These are phyloP conservation scores for Echium plantagineum DNA, from an alignment of 257 asterid species.

Conservation along the genomic window DNA sequence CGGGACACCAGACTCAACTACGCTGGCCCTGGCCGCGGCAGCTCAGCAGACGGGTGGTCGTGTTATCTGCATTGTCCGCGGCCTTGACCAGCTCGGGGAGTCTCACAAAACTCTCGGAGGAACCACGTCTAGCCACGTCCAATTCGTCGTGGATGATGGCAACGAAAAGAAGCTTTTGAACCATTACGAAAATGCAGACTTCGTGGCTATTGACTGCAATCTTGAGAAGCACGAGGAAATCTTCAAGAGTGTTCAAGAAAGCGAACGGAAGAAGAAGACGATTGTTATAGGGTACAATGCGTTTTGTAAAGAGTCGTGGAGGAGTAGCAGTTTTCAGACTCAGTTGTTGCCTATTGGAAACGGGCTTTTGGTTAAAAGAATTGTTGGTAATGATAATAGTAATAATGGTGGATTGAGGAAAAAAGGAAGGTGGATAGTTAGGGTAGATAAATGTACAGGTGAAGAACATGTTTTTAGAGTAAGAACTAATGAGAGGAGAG, in stretches of 20 bases:
- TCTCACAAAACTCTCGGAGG: constrained; percentile 23
- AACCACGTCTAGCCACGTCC: constrained; percentile 20
- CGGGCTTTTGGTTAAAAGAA: constrained; percentile 51
- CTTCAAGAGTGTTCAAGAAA: constrained; percentile 27
- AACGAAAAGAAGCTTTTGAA: constrained; percentile 19
- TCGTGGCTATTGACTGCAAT: constrained; percentile 60
- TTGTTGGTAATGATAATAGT: constrained; percentile 8
- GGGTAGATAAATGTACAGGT: constrained; percentile 36
- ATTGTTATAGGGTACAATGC: constrained; percentile 66
- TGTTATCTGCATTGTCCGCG: constrained; percentile 51
- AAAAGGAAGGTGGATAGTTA: constrained; percentile 59
- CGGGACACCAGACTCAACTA: constrained; percentile 44
- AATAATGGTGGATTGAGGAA: constrained; percentile 2
- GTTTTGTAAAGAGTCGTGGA: constrained; percentile 54
- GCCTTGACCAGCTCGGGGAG: constrained; percentile 21
- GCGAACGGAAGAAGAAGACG: constrained; percentile 11
- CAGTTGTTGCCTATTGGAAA: constrained; percentile 76
- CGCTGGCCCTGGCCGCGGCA: constrained; percentile 58
- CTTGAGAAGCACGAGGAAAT: constrained; percentile 47
- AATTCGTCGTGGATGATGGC: constrained; percentile 44
- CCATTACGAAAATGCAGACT: constrained; percentile 41
- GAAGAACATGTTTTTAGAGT: constrained; percentile 8
- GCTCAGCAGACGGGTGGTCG: constrained; percentile 81
- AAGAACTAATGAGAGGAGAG: constrained; percentile 22
- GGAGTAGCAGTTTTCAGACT: constrained; percentile 28